Evolutionary conservation across 2,329 filamentous ascomycete genomes (phyloP).

Genomic region (Coleophoma cylindrospora): DNA sequence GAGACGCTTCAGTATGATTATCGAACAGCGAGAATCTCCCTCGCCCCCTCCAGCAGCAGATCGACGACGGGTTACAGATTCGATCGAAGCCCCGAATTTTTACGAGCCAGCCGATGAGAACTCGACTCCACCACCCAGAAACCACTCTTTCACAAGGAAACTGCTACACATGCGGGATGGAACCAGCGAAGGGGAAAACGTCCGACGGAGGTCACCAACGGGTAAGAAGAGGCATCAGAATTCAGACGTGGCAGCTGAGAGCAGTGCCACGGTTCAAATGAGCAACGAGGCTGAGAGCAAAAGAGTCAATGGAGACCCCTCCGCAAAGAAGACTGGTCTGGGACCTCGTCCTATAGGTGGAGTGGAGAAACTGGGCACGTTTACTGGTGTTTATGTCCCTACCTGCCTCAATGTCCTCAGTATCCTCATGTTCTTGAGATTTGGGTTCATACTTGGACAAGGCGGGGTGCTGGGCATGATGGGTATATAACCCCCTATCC

Average conservation of each 20-base stretch:
- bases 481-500: slow-evolving; percentile 43
- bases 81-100: slow-evolving; percentile 10
- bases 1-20: slow-evolving; percentile 27
- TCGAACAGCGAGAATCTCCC: slow-evolving; percentile 4
- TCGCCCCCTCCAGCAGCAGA: neutral
- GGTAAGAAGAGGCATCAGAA: slow-evolving; percentile 6
- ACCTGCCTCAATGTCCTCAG: slow-evolving; percentile 86
- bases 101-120: slow-evolving; percentile 19
- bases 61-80: neutral
- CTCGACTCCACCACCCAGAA: slow-evolving; percentile 18
- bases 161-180: slow-evolving; percentile 13
- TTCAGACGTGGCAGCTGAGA: slow-evolving; percentile 5
- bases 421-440: slow-evolving; percentile 88
- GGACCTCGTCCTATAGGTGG: slow-evolving; percentile 32
- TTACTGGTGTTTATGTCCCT: slow-evolving; percentile 79
- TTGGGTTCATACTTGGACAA: slow-evolving; percentile 79
- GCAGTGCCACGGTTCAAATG: slow-evolving; percentile 18
- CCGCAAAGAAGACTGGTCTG: slow-evolving; percentile 29
- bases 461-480: slow-evolving; percentile 75
- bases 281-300: slow-evolving; percentile 19
- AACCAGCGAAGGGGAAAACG: slow-evolving; percentile 3
- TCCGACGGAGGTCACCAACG: slow-evolving; percentile 7
- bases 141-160: slow-evolving; percentile 17
- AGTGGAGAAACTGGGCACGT: slow-evolving; percentile 64
- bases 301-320: slow-evolving; percentile 24